Evolutionary conservation across 2,329 filamentous ascomycete species (phyloP).

Genomic region (Talaromyces sp.): DNA sequence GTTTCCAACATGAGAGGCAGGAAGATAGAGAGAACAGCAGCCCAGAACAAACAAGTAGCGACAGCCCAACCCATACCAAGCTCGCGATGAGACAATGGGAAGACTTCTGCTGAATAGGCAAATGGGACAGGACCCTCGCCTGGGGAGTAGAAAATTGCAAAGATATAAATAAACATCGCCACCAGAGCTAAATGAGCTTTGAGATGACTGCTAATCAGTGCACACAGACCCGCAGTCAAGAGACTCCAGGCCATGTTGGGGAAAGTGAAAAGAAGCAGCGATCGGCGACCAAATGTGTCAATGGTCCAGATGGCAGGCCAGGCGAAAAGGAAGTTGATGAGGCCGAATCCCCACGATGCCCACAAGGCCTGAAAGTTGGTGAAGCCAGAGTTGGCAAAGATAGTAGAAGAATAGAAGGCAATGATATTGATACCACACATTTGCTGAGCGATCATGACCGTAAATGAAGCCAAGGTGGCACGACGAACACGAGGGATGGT

Average conservation of each 20-base stretch:
- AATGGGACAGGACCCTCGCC: conserved; percentile 57
- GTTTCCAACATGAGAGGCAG: conserved; percentile 47
- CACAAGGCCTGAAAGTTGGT: conserved; percentile 54
- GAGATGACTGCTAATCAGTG: conserved; percentile 28
- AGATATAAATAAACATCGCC: conserved; percentile 62
- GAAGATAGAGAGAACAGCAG: conserved; percentile 48
- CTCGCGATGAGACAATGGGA: conserved; percentile 53
- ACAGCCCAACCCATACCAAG: conserved; percentile 45
- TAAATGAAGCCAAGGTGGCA: conserved; percentile 71
- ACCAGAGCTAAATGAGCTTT: conserved; percentile 49
- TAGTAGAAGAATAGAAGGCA: conserved; percentile 68
- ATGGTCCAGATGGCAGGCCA: conserved; percentile 64
- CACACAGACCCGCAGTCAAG: conserved; percentile 57
- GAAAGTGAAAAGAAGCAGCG: conserved; percentile 64
- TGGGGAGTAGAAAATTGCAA: conserved; percentile 61
- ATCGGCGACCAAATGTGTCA: conserved; percentile 61
- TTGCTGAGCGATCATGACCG: conserved; percentile 75
- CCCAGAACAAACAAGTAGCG: conserved; percentile 48
- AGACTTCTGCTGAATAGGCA: conserved; percentile 54
- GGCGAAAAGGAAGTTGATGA: conserved; percentile 63
- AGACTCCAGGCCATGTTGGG: conserved; percentile 65
- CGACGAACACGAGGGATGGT: conserved; percentile 48
- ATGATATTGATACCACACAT: conserved; percentile 72
- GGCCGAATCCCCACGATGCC: conserved; percentile 62
- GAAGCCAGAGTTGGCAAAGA: conserved; percentile 55